Evolutionary conservation across 306 rosid genomes (phyloP).

Genomic region (Canavalia ensiformis): DNA sequence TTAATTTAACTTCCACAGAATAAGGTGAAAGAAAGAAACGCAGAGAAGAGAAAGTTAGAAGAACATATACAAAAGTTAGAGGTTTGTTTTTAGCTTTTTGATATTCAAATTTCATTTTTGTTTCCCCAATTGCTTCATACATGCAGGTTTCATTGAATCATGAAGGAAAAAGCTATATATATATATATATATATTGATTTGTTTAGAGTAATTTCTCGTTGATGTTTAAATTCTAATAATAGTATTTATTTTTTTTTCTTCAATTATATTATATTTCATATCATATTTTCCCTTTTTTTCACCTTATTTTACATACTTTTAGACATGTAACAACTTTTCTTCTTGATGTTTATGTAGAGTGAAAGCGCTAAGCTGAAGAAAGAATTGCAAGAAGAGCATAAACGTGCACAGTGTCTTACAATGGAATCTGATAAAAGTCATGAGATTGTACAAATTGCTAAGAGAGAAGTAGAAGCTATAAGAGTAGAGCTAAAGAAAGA

Average conservation of each 20-base stretch:
- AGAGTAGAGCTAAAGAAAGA: constrained; percentile 42
- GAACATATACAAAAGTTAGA: constrained; percentile 44
- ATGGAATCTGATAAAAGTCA: constrained; percentile 27
- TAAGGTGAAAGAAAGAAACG: constrained; percentile 35
- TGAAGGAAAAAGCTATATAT: background rate
- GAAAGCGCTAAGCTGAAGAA: constrained; percentile 35
- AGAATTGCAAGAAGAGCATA: constrained; percentile 42
- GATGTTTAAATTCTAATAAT: background rate
- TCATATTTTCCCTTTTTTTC: no score
- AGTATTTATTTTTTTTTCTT: background rate
- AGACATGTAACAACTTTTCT: background rate
- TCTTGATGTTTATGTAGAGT: constrained; percentile 29
- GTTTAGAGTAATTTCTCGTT: background rate
- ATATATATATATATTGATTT: background rate
- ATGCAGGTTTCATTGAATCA: background rate
- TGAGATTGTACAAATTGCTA: constrained; percentile 40
- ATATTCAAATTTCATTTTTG: background rate
- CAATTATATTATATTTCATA: no score
- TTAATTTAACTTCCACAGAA: constrained; percentile 23
- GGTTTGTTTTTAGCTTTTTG: constrained; percentile 24
- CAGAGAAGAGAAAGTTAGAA: constrained; percentile 45
- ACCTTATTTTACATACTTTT: no score
- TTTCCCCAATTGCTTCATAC: background rate
- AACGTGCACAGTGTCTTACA: constrained; percentile 12
- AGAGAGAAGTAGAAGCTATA: constrained; percentile 37